Percentiles rank a stretch among this genome's conserved stretches.
Conservation (phyloP, 352 stramenopile genomes). For the Phytophthora pluvialis region DNA sequence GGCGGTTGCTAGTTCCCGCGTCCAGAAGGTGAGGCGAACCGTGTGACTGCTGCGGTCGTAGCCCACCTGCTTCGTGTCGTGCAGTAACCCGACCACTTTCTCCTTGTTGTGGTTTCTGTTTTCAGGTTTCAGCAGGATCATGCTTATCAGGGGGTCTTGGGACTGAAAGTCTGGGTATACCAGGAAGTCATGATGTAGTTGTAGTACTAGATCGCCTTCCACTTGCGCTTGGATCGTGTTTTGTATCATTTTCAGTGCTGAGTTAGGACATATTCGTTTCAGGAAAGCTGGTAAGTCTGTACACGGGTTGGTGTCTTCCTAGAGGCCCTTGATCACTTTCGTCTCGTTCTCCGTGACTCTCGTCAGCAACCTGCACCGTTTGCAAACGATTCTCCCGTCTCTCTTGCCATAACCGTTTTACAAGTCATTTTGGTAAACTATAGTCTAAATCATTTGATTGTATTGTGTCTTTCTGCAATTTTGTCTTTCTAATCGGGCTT, state of each 20-base stretch:
- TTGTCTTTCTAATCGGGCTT: no score
- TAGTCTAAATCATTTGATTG: no score
- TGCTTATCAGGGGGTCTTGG: not conserved
- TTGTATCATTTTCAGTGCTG: slow-evolving; percentile 4
- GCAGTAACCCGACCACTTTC: not conserved
- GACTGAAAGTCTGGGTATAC: slow-evolving; percentile 10
- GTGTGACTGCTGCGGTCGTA: not conserved
- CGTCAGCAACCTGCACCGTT: no score
- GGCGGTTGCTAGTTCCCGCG: not conserved
- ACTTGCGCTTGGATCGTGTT: slow-evolving; percentile 14
- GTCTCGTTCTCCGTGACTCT: no score
- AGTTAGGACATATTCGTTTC: not conserved
- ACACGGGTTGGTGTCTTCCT: no score
- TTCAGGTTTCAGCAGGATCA: not conserved
- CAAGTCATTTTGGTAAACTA: no score
- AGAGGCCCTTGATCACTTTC: no score
- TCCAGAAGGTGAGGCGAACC: slow-evolving; percentile 8
- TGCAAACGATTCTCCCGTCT: no score
- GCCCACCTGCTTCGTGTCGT: slow-evolving; percentile 14
- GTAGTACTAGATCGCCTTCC: slow-evolving; percentile 6
- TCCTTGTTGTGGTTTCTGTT: not conserved
- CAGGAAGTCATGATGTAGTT: not conserved
- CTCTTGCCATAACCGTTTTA: no score
- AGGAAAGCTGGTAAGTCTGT: not conserved
- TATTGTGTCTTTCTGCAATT: no score